Percentiles rank a stretch among this genome's conserved stretches.
phyloP scores from a whole-genome alignment of 257 asterid species.

The Cynanchum wilfordii region DNA sequence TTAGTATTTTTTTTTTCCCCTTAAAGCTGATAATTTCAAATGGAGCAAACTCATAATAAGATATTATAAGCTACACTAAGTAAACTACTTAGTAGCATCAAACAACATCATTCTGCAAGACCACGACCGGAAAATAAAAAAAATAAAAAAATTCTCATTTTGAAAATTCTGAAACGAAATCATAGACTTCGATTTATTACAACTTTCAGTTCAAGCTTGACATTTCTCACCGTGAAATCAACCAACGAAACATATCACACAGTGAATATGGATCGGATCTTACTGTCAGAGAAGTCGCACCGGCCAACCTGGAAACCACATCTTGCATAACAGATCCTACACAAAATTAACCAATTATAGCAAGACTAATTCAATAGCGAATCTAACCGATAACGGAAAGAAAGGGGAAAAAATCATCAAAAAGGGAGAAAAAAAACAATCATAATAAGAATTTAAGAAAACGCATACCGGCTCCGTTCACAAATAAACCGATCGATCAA shows the following conservation, averaged over 20 bases:
- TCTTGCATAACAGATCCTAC: slow-evolving; percentile 45
- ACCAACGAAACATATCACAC: neutral
- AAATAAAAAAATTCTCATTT: neutral
- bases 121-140: too few relatives aligned
- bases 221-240: slow-evolving; percentile 1
- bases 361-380: neutral
- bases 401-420: neutral
- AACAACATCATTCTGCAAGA: neutral
- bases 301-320: slow-evolving; percentile 30
- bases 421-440: neutral
- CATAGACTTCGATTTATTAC: neutral
- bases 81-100: neutral
- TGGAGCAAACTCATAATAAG: neutral
- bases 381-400: neutral
- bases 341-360: slow-evolving; percentile 14
- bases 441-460: slow-evolving; percentile 14
- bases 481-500: slow-evolving; percentile 31
- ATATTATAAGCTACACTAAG: neutral
- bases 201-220: neutral
- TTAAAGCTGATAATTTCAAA: neutral
- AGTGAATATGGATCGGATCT: slow-evolving; percentile 34
- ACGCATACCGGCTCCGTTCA: slow-evolving; percentile 11
- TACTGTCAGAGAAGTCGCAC: slow-evolving; percentile 39
- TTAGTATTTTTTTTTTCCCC: neutral
- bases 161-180: neutral